Evolutionary conservation across 2,329 filamentous ascomycete genomes (phyloP), one percentile per base, ranked within the genome.

Genomic region (Neopestalotiopsis sp.): DNA sequence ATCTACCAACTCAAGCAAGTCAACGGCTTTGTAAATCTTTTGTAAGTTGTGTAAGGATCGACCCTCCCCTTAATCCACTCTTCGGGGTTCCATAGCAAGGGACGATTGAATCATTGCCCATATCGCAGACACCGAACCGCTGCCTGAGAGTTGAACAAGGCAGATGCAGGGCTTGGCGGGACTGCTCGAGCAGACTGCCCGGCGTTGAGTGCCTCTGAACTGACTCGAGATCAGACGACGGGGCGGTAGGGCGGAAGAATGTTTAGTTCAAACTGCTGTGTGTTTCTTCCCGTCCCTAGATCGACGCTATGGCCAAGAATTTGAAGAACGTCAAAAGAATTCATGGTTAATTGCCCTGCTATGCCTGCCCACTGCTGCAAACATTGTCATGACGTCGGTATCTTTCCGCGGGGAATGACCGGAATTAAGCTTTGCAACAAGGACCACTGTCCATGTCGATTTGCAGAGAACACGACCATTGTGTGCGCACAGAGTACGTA

Each of bases 361-460:
- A 7, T 52, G 24, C 24, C 24, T 4, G 24, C 24, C 24, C 24
- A 20, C 6, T 20, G n/a, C 45, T 17, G n/a, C 17, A 52, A 52
- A n/a, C 45, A 52, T 52, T 52, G 45, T 20, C 45, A 52, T 52
- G 45, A 52, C 45, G 45, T 52, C 45, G 45, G 45, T 52, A 9
- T 52, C 20, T 2, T n/a, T 52, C 45, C 45, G 45, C 45, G 45
- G 45, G 5, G 45, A 52, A 52, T 20, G 17, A n/a, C 45, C 45
- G 45, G 45, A 52, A 52, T 52, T 52, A 52, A 52, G 45, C 45
- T 52, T 52, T 20, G 45, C 20, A 52, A 52, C 45, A 52, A 52
- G 45, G 45, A 52, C 45, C 45, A 52, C 14, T 10, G 45, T 52
- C 45, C 45, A 52, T 52, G 45, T 52, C 45, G 45, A 17, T 52